Evolutionary conservation across 2,329 filamentous ascomycete genomes (phyloP), one percentile per base, ranked within the genome.

Genomic region (Stagonosporopsis rhizophila): DNA sequence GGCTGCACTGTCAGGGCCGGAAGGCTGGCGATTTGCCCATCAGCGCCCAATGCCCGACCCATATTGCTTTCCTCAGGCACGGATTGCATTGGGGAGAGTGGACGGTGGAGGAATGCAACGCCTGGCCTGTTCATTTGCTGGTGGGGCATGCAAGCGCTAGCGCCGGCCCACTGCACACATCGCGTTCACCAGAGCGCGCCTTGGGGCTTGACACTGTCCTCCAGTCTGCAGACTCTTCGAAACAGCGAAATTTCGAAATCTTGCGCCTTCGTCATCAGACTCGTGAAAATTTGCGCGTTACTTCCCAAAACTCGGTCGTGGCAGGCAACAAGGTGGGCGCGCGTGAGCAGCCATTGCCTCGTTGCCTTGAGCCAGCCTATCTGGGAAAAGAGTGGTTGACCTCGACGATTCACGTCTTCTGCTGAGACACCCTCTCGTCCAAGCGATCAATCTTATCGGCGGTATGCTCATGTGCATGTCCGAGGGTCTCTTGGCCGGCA

Each of bases 11-110:
- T 60, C 66, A 69, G 64, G 62, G 60, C 67, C 61, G 45, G 47
- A 59, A 55, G 44, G 38, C 58, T 47, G 49, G 51, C 54, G 59
- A 67, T 64, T 61, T 68, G 63, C 55, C 56, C 55, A 57, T 60
- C 55, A 42, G 67, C 55, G 65, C 64, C 67, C 65, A 70, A 68
- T 64, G 64, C 58, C 62, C 59, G 56, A 59, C 57, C 45, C 56
- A 65, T 65, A 64, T 62, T 68, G 52, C 53, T 44, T 55, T 58
- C 6, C 38, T 52, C 37, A 34, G 27, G 47, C 50, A 47, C 44
- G 22, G 8, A 32, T 20, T 42, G 3, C n/a, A 30, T 44, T 22
- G 47, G 25, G 32, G 37, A 27, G 54, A 41, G 58, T 52, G 49
- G 59, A 44, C 50, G 60, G 9, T 20, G 39, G 59, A 58, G 41